Evolutionary conservation across 2,329 filamentous ascomycete species (phyloP), one percentile per base, ranked within the genome.

Genomic region (Talaromyces albobiverticillius): DNA sequence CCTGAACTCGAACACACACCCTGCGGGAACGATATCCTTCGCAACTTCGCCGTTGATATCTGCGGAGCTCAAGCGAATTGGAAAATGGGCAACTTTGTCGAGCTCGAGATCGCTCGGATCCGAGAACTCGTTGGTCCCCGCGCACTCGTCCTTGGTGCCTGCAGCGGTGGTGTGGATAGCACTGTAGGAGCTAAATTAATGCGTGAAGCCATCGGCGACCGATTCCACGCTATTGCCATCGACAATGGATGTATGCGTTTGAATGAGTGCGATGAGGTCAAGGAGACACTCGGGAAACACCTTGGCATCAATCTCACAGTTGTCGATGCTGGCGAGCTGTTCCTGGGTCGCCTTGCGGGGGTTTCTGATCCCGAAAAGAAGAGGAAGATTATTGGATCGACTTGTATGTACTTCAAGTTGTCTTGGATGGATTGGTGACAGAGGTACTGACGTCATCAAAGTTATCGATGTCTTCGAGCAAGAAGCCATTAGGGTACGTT

Each of bases 261-360:
- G 26, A 86, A 96, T 66, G 94, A 97, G 72, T 91, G 87, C 61
- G 76, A 86, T 61, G 79, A 87, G 64, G 94, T 97, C 50, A 86
- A 95, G 72, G 78, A 90, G 71, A 92, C 85, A 0, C 82, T 97
- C 2, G 80, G 81, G 1, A 71, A 91, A 65, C 86, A 94, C 61
- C 82, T 97, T 1, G 89, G 89, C 1, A 95, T 97, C 71, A 94
- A 96, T 71, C 79, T 97, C 2, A 95, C 89, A 0, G 87, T 97
- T 25, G 84, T 95, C 2, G 88, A 97, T 67, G 91, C 84, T 0
- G 81, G 82, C 9, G 79, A 95, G 57, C 76, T 82, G 23, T 97
- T 97, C 78, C 78, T 96, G n/a, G 75, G 76, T 26, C 80, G 85
- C 22, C 83, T 97, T 1, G 82, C 83, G 60, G 93, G 90, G 16